Evolutionary conservation across 2,329 filamentous ascomycete genomes (phyloP).

Genomic region (Ophiognomonia clavigignenti-juglandacearum): DNA sequence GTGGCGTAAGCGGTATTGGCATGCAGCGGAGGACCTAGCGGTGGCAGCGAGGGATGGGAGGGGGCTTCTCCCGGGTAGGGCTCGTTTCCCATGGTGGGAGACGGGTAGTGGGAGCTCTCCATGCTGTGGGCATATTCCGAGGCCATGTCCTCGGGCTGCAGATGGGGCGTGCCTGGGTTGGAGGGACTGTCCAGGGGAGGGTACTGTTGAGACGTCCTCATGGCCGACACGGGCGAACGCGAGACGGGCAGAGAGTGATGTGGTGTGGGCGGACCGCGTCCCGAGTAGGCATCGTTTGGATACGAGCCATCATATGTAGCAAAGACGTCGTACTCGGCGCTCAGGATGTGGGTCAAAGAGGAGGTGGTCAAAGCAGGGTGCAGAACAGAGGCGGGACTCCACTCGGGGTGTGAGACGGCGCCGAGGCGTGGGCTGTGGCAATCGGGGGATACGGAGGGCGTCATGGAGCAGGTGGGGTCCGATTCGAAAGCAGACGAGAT

Average conservation of each 20-base stretch:
- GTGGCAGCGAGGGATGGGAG: slow-evolving; percentile 8
- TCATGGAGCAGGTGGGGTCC: slow-evolving; percentile 33
- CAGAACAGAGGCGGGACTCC: slow-evolving; percentile 36
- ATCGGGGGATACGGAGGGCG: slow-evolving; percentile 31
- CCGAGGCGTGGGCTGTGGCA: slow-evolving; percentile 33
- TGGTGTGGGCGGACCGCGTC: slow-evolving; percentile 20
- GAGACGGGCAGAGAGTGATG: slow-evolving; percentile 20
- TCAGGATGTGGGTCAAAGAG: slow-evolving; percentile 39
- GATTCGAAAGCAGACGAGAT: slow-evolving; percentile 35
- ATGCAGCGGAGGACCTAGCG: slow-evolving; percentile 10
- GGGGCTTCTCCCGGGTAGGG: slow-evolving; percentile 25
- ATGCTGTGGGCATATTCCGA: slow-evolving; percentile 30
- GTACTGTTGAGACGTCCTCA: slow-evolving; percentile 29
- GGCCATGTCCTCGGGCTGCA: slow-evolving; percentile 33
- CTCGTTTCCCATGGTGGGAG: slow-evolving; percentile 32
- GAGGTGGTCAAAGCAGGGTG: slow-evolving; percentile 35
- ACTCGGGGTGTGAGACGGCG: slow-evolving; percentile 37
- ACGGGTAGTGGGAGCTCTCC: slow-evolving; percentile 36
- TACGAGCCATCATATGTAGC: slow-evolving; percentile 35
- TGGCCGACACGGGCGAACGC: slow-evolving; percentile 24
- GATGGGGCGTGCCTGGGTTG: slow-evolving; percentile 25
- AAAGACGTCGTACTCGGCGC: slow-evolving; percentile 48
- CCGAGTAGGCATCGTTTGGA: slow-evolving; percentile 40
- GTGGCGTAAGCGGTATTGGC: slow-evolving; percentile 33
- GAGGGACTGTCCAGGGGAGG: slow-evolving; percentile 19